Percentiles rank a stretch among this genome's conserved stretches.
Evolutionary conservation across 2,329 filamentous ascomycete genomes (phyloP).

Genomic region (Zalaria obscura): DNA sequence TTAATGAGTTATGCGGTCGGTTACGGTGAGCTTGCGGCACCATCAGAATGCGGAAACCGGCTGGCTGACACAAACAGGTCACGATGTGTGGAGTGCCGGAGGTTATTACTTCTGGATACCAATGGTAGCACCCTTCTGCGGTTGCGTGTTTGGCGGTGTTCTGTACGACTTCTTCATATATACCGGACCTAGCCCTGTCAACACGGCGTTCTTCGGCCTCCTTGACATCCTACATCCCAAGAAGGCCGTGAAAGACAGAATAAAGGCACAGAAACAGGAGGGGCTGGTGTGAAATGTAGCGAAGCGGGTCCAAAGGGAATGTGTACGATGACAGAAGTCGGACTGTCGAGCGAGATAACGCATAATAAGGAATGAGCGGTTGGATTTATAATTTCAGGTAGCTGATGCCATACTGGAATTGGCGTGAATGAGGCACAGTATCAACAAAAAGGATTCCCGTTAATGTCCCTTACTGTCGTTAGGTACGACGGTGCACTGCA

Average conservation of each 20-base stretch:
- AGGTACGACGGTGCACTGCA: too few species aligned
- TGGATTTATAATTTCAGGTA: too few species aligned
- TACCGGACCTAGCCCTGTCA: slow-evolving; percentile 46
- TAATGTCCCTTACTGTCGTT: too few species aligned
- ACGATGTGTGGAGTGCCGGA: slow-evolving; percentile 45
- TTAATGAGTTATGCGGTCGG: slow-evolving; percentile 53
- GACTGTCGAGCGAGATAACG: too few species aligned
- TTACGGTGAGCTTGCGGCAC: slow-evolving; percentile 37
- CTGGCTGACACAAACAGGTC: not conserved
- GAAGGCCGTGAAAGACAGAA: slow-evolving; percentile 7
- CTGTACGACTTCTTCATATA: slow-evolving; percentile 55
- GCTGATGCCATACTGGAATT: too few species aligned
- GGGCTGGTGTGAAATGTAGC: slow-evolving; percentile 11
- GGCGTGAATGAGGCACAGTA: too few species aligned
- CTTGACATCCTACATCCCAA: slow-evolving; percentile 10
- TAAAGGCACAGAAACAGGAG: slow-evolving; percentile 12
- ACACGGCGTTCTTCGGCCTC: slow-evolving; percentile 36
- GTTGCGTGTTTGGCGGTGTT: slow-evolving; percentile 47
- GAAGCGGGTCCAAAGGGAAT: too few species aligned
- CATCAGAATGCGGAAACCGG: not conserved
- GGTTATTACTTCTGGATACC: slow-evolving; percentile 42
- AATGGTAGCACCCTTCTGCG: slow-evolving; percentile 51
- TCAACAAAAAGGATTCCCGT: too few species aligned
- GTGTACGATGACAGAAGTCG: too few species aligned
- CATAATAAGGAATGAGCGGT: too few species aligned